Base-by-base conservation (phyloP, 2,329 filamentous ascomycete species). In the Penicillium sp. region DNA sequence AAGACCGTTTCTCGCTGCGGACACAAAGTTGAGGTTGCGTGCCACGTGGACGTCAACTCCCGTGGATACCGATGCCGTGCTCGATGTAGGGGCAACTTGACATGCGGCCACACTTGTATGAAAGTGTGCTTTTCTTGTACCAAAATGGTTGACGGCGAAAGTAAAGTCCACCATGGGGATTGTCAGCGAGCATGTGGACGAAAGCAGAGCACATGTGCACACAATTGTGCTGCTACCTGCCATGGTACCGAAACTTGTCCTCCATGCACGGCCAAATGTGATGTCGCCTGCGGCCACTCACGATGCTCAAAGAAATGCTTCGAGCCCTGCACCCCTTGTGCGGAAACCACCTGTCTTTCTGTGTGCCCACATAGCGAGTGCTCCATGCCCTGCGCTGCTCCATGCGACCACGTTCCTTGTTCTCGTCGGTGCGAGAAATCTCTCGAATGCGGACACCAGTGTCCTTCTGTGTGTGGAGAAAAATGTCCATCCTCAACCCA, bases 361-460 rank as follows among this genome's bases (percentile, higher is more conserved):
- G 65, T 64, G 3, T 89, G 86, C 59, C 76, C 78, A 8, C 87
- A 90, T 63, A 73, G 65, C 22, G 27, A 52, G 2, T 83, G 80
- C 52, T 71, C 70, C 0, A 78, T 85, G 77, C 84, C 84, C 19
- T 90, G 88, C 59, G 85, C 86, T 0, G 87, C 83, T 0, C 87
- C 88, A 0, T 91, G 88, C 66, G 78, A 89, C 61, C 82, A 84
- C 73, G 66, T 90, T 0, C 89, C 88, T 1, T 91, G 88, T 67
- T 82, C 81, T 1, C 70, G 79, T 62, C 78, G 87, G 9, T 91
- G 88, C 65, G 65, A 74, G 3, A 76, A 82, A 27, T 16, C 56
- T 0, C 69, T 90, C 3, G 19, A 26, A 0, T 90, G 88, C 65
- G 83, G 84, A 0, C 87, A 90, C 68, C 82, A 78, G 66, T 90